A percentile compares a stretch with the other conserved stretches of the same genome.
These are phyloP conservation scores for Cucumis cinereus DNA, from an alignment of 306 rosid species.

Conservation along the genomic window DNA sequence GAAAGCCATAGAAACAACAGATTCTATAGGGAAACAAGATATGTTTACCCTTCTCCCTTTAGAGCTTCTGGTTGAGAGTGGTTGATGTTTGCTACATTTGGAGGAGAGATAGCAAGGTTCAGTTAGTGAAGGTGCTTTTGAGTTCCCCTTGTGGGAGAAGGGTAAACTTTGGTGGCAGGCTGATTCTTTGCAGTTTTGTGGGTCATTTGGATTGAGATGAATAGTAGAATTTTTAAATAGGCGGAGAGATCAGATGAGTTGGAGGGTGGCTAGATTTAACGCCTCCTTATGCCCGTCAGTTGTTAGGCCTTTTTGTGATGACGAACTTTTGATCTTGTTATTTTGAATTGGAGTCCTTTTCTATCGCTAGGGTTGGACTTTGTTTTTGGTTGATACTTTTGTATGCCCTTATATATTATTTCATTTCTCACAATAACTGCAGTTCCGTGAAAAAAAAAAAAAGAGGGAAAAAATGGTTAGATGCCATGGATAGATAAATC, in stretches of 20 bases:
- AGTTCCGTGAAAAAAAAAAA: no score
- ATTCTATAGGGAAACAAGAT: not conserved
- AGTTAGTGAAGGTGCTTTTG: not conserved
- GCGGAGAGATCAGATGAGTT: not conserved
- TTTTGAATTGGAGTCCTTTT: not conserved
- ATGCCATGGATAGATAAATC: not conserved
- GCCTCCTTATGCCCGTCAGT: not conserved
- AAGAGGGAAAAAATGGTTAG: not conserved
- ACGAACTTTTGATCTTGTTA: not conserved
- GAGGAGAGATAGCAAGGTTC: not conserved
- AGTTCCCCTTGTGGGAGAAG: not conserved
- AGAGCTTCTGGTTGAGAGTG: not conserved
- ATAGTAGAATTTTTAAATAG: not conserved
- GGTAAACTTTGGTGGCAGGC: no score
- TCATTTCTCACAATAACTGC: not conserved
- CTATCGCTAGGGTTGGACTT: not conserved
- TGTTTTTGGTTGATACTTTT: not conserved
- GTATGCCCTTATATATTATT: not conserved
- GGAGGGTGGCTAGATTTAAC: not conserved
- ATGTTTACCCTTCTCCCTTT: not conserved
- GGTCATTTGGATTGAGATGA: not conserved
- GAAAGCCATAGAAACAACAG: not conserved
- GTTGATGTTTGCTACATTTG: not conserved
- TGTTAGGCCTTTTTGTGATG: not conserved
- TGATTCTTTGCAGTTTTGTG: no score